phyloP scores from a whole-genome alignment of 352 stramenopile species.

The Pythium dissimile region DNA sequence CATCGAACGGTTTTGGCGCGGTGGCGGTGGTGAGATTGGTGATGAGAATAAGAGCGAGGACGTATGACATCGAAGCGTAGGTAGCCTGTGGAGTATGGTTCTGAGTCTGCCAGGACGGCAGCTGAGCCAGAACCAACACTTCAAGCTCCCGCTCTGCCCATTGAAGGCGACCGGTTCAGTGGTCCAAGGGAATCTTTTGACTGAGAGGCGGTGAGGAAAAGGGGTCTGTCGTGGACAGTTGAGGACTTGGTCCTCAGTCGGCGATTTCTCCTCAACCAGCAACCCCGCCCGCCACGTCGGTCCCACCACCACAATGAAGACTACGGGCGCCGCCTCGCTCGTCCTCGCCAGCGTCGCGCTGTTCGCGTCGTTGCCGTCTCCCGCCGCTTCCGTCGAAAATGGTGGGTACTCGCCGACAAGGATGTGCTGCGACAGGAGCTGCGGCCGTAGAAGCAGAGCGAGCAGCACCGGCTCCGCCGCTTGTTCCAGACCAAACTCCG shows the following conservation, averaged over 20 bases:
- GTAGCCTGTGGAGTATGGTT: neutral
- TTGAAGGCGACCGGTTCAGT: too few species aligned
- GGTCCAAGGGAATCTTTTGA: too few species aligned
- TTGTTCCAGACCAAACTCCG: constrained; percentile 62
- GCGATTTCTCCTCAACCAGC: neutral
- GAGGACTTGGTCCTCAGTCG: too few species aligned
- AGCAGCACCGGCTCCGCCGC: constrained; percentile 48
- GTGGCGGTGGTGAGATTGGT: neutral
- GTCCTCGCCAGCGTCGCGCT: constrained; percentile 23
- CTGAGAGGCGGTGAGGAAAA: too few species aligned
- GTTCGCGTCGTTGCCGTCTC: constrained; percentile 26
- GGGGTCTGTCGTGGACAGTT: too few species aligned
- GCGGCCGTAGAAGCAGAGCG: constrained; percentile 44
- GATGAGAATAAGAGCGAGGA: neutral
- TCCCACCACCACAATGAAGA: constrained; percentile 15
- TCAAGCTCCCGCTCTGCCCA: too few species aligned
- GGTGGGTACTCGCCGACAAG: constrained; percentile 48
- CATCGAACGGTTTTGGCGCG: constrained; percentile 5
- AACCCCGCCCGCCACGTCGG: neutral
- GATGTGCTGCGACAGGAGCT: constrained; percentile 36
- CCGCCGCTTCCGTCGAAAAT: constrained; percentile 42
- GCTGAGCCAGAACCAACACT: neutral
- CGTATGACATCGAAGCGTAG: neutral
- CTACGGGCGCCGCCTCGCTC: constrained; percentile 20
- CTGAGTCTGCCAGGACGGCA: neutral